Evolutionary conservation across 2,329 filamentous ascomycete genomes (phyloP), one percentile per base, ranked within the genome.

Genomic region (Coniochaeta hoffmannii): DNA sequence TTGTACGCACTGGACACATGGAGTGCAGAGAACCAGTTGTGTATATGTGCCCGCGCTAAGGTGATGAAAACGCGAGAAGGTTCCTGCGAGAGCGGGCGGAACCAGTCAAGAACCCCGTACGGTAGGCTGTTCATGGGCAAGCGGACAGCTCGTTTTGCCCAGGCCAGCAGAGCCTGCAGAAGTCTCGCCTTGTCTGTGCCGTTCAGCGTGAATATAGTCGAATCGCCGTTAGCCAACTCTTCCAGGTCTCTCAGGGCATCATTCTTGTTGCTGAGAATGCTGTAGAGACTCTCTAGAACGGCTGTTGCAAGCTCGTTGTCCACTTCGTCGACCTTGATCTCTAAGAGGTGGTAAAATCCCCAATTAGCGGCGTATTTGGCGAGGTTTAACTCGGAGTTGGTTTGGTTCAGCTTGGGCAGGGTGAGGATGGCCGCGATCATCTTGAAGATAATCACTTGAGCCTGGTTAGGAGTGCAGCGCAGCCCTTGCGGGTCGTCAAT

Each of bases 201-300:
- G 22, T 17, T 17, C 19, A 14, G 4, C n/a, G 15, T 36, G 24
- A 53, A 53, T 19, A 53, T 50, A 4, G 44, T 50, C 17, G 12
- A 22, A 26, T 19, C 22, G 22, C 34, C 34, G 32, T 14, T 6
- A 36, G 28, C 15, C 26, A 19, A 26, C 34, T 22, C 38, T 17
- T 53, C 26, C 7, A 44, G 1, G 24, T 12, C 26, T 41, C 28
- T 49, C 19, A 56, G 28, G 24, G 55, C 50, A 24, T 38, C 38
- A 35, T 56, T 50, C 30, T 49, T 56, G 50, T 56, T 56, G 22
- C n/a, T 56, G 14, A 56, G 36, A 1, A 56, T 44, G 55, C 36
- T 50, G 31, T 34, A 35, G 15, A 56, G 26, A 14, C 22, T 46
- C 30, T 46, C 36, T 4, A 56, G 34, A 19, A 56, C 55, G 12